Conservation (phyloP, 2,329 filamentous ascomycete species). For the Claviceps sp. region DNA sequence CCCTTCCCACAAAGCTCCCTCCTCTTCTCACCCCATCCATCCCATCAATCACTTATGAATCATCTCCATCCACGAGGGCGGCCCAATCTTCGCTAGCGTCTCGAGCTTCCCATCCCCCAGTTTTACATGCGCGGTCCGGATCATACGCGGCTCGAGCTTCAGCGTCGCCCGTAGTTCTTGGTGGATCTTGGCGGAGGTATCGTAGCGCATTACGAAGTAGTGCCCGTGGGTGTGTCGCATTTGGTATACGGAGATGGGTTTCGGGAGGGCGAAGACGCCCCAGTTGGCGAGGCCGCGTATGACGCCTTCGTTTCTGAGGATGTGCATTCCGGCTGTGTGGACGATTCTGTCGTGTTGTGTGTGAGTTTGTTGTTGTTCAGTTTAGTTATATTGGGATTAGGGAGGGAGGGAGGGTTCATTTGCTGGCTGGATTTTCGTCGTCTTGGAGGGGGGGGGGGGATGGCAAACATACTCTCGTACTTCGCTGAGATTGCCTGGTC, state of each 20-base stretch:
- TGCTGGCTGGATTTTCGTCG: background rate
- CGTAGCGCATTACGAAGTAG: conserved; percentile 98
- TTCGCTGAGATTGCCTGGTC: conserved; percentile 76
- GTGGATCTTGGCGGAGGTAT: conserved; percentile 61
- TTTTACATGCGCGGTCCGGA: conserved; percentile 77
- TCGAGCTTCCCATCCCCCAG: conserved; percentile 52
- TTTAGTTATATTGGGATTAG: too few species aligned
- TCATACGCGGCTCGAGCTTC: conserved; percentile 76
- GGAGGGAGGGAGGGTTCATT: background rate
- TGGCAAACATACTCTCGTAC: conserved; percentile 70
- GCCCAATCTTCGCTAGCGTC: conserved; percentile 35
- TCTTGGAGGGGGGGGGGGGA: conserved; percentile 4
- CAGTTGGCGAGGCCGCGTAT: conserved; percentile 90
- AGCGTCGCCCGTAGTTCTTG: conserved; percentile 62
- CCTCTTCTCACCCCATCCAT: background rate
- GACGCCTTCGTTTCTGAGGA: conserved; percentile 75
- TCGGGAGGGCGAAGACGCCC: conserved; percentile 82
- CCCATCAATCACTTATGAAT: conserved; percentile 16
- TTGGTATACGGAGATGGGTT: conserved; percentile 66
- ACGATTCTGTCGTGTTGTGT: conserved; percentile 54
- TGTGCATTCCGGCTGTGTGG: conserved; percentile 65
- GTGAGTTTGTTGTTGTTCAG: too few species aligned
- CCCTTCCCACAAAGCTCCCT: background rate
- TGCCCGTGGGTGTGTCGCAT: conserved; percentile 73
- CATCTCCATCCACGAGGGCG: conserved; percentile 32